Conservation (phyloP, 768 basidiomycete genomes). For the Tulasnella sp. region DNA sequence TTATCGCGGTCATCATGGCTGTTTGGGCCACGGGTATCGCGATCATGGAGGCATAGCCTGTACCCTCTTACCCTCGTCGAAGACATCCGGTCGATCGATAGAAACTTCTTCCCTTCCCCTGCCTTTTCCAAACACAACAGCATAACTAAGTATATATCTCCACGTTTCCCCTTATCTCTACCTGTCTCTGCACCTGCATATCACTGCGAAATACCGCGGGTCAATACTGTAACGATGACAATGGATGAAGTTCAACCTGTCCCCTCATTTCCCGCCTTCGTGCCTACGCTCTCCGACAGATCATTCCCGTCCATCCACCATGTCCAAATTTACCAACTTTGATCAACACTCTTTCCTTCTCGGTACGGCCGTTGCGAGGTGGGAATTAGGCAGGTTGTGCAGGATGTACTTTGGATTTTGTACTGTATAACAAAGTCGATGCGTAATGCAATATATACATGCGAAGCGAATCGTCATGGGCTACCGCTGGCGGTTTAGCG, state of each 20-base stretch:
- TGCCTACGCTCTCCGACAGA: background rate
- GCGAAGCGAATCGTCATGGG: background rate
- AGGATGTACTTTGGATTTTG: background rate
- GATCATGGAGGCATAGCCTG: conserved; percentile 28
- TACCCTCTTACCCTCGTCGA: background rate
- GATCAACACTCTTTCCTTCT: too few relatives aligned
- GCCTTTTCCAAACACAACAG: background rate
- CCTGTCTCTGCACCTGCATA: background rate
- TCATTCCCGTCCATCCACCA: too few relatives aligned
- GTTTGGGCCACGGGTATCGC: conserved; percentile 64
- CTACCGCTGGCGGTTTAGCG: background rate
- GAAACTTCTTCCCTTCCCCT: background rate
- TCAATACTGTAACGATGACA: background rate
- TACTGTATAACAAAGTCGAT: background rate
- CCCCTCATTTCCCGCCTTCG: background rate
- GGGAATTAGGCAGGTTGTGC: background rate
- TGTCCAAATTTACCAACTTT: too few relatives aligned
- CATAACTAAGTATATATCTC: background rate
- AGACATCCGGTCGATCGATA: background rate
- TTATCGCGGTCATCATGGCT: conserved; percentile 49
- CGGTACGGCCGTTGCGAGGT: too few relatives aligned
- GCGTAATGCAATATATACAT: background rate
- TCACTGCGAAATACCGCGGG: background rate
- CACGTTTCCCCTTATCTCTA: background rate
- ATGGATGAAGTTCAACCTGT: background rate